phyloP scores from a whole-genome alignment of 768 basidiomycete genomes.

The Suillus placidus region DNA sequence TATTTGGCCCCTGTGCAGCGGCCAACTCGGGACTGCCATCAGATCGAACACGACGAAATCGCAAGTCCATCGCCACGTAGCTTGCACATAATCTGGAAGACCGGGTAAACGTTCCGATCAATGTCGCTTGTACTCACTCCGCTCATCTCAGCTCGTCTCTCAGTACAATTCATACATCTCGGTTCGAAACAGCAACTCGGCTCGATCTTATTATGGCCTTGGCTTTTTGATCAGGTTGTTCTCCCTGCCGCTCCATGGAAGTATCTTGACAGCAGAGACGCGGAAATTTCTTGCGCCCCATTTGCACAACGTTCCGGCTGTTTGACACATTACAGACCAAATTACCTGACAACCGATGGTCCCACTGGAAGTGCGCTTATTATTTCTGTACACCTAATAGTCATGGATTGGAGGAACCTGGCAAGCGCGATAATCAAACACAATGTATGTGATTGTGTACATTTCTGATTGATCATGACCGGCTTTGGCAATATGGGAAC shows the following conservation, averaged over 20 bases:
- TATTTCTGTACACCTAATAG: background rate
- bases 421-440: background rate
- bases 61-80: conserved; percentile 2
- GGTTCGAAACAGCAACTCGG: background rate
- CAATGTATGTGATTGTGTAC: background rate
- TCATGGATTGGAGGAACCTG: background rate
- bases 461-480: background rate
- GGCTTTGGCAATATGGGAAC: background rate
- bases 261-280: background rate
- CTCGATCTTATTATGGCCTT: background rate
- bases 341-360: background rate
- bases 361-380: background rate
- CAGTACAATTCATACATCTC: background rate
- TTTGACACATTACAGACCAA: background rate
- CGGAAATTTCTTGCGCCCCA: background rate
- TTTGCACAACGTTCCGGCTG: background rate
- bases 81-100: background rate
- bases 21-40: background rate
- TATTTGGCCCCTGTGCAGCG: conserved; percentile 1
- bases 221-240: background rate
- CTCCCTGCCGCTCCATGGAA: background rate
- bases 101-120: conserved; percentile 1
- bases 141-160: background rate
- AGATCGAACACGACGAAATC: conserved; percentile 6
- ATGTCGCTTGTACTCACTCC: background rate